phyloP scores from a whole-genome alignment of 2,329 filamentous ascomycete genomes.

The Stagonosporopsis tanaceti region DNA sequence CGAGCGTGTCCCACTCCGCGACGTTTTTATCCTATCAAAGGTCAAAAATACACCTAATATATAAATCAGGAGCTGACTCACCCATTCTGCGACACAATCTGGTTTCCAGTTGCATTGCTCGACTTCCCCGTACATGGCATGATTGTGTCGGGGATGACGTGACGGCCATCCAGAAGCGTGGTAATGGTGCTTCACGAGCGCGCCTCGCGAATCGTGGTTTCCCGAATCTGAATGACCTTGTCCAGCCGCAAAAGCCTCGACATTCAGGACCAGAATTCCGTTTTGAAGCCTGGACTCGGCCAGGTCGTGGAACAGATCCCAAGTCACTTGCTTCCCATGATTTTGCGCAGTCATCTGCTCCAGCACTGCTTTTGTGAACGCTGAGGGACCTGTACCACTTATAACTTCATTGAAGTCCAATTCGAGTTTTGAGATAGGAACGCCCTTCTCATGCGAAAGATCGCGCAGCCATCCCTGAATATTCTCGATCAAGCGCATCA shows the following conservation, averaged over 20 bases:
- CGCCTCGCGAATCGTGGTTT: constrained; percentile 70
- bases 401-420: constrained; percentile 78
- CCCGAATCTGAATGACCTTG: constrained; percentile 77
- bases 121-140: constrained; percentile 74
- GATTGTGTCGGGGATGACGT: constrained; percentile 70
- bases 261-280: constrained; percentile 71
- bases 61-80: constrained; percentile 20
- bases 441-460: constrained; percentile 66
- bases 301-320: constrained; percentile 72
- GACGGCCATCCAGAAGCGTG: constrained; percentile 77
- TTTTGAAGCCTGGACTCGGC: constrained; percentile 71
- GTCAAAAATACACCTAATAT: constrained; percentile 10
- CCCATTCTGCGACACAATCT: constrained; percentile 70
- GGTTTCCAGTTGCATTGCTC: constrained; percentile 75
- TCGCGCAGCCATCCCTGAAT: constrained; percentile 72
- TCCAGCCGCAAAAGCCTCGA: constrained; percentile 76
- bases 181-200: constrained; percentile 77
- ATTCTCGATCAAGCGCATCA: constrained; percentile 72
- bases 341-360: constrained; percentile 66
- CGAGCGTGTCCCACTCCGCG: constrained; percentile 65
- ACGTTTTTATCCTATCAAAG: constrained; percentile 63
- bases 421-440: constrained; percentile 66
- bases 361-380: constrained; percentile 72
- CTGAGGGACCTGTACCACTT: constrained; percentile 74
- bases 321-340: constrained; percentile 60